Conservation (phyloP, 78 protist genomes). For the Chrysochromulina parva region DNA sequence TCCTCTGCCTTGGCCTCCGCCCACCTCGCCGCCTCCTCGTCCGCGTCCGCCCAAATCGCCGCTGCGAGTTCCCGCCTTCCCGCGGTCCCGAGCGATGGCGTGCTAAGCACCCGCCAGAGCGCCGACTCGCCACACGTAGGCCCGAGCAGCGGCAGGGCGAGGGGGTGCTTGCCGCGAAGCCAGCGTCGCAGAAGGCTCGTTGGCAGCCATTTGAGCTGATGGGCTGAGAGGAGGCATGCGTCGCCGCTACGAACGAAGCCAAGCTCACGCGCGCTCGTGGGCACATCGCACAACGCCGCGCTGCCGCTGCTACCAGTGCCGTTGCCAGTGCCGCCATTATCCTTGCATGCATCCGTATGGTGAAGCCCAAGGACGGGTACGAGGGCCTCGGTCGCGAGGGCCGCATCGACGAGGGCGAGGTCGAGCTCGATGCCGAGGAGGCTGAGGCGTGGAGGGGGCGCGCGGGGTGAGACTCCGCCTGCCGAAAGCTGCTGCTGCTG, state of each 20-base stretch:
- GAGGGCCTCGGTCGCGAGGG: not conserved
- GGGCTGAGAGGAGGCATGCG: not conserved
- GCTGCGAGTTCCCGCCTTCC: no score
- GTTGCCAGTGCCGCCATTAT: no score
- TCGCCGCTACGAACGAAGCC: not conserved
- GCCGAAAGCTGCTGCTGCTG: no score
- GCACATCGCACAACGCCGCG: not conserved
- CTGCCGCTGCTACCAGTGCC: not conserved
- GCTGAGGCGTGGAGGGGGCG: not conserved
- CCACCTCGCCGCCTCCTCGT: no score
- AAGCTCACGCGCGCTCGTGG: not conserved
- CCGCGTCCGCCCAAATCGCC: no score
- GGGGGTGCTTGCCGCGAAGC: not conserved
- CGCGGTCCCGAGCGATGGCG: no score
- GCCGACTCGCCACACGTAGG: not conserved
- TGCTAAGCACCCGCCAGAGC: not conserved
- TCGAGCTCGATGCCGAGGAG: not conserved
- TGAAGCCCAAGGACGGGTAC: not conserved
- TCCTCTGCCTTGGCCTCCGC: no score
- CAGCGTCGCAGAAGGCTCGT: not conserved
- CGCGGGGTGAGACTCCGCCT: no score
- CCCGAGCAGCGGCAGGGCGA: slow-evolving; percentile 17
- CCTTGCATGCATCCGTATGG: no score
- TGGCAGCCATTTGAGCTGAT: not conserved
- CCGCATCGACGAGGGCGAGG: not conserved